Evolutionary conservation across 306 rosid species (phyloP).

Genomic region (Castanea crenata): DNA sequence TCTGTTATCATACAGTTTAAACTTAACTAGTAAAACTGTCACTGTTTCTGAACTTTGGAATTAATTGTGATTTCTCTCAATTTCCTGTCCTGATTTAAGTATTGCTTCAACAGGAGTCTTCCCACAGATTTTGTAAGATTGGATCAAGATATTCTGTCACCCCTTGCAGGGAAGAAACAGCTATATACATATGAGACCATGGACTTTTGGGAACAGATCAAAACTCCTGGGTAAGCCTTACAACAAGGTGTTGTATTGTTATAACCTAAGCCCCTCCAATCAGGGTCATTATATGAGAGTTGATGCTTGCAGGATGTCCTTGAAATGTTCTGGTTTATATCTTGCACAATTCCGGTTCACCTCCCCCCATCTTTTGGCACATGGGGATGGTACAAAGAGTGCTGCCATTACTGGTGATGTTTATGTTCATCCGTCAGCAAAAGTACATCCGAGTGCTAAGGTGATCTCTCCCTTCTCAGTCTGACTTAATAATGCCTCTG

Average conservation of each 20-base stretch:
- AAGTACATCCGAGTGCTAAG: constrained; percentile 92
- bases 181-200: constrained; percentile 74
- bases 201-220: constrained; percentile 98
- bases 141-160: constrained; percentile 97
- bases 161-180: constrained; percentile 94
- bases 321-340: constrained; percentile 87
- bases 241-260: constrained; percentile 5
- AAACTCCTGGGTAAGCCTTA: constrained; percentile 79
- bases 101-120: constrained; percentile 50
- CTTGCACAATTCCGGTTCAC: constrained; percentile 78
- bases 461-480: constrained; percentile 32
- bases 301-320: constrained; percentile 76
- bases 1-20: neutral
- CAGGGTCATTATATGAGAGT: neutral
- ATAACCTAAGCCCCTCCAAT: constrained; percentile 9
- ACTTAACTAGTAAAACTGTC: neutral
- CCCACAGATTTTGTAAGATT: constrained; percentile 75
- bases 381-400: constrained; percentile 65
- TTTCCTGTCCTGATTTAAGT: constrained; percentile 26
- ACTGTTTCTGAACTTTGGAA: neutral
- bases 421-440: constrained; percentile 92
- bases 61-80: neutral
- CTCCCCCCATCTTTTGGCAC: constrained; percentile 63
- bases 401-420: constrained; percentile 81
- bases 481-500: neutral